These are phyloP conservation scores for Botrytis fabae DNA, from an alignment of 2,329 filamentous ascomycete genomes.

Conservation along the genomic window DNA sequence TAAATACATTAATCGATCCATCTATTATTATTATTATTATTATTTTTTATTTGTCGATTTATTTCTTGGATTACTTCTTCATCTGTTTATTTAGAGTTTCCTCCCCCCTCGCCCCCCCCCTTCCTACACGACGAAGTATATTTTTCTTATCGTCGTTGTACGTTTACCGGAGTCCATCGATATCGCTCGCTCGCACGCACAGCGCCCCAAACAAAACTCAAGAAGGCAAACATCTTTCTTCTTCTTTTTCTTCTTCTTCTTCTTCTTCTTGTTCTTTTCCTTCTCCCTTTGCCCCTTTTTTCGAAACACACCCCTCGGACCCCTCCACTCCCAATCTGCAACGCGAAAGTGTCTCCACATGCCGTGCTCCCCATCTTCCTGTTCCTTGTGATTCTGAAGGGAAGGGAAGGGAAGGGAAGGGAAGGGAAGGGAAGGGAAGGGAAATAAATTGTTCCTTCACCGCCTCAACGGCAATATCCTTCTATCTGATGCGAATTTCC, in stretches of 20 bases:
- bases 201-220: no score
- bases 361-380: slow-evolving; percentile 3
- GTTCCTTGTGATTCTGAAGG: background rate
- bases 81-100: no score
- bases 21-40: no score
- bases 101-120: no score
- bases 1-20: background rate
- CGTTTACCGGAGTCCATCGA: no score
- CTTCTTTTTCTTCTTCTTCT: background rate
- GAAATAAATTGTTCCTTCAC: background rate
- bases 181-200: no score
- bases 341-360: background rate
- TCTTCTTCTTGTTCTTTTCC: background rate
- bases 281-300: background rate
- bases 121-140: no score
- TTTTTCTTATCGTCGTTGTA: background rate
- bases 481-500: background rate
- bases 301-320: background rate
- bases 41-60: background rate
- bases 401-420: background rate
- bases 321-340: background rate
- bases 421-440: background rate
- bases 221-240: background rate
- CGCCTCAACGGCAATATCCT: background rate
- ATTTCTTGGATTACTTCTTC: no score